These are phyloP conservation scores for Phytophthora colocasiae DNA, from an alignment of 352 stramenopile genomes.

Conservation along the genomic window DNA sequence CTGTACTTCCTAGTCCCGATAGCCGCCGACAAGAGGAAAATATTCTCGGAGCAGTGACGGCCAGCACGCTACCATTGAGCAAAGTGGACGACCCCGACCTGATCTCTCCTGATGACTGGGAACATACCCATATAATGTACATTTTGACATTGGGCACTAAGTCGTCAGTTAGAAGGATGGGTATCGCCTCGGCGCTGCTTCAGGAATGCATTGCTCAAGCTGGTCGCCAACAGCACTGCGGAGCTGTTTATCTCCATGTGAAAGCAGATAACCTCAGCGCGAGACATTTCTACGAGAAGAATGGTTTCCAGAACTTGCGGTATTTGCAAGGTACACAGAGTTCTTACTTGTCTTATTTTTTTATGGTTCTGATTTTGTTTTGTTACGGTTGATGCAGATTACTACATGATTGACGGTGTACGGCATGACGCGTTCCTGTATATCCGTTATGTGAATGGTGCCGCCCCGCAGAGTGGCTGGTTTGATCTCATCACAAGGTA, in stretches of 20 bases:
- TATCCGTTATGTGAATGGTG: slow-evolving; percentile 87
- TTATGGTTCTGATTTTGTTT: slow-evolving; percentile 9
- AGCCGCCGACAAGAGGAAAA: slow-evolving; percentile 29
- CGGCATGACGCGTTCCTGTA: slow-evolving; percentile 88
- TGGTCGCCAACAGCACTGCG: slow-evolving; percentile 74
- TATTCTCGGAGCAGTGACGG: slow-evolving; percentile 92
- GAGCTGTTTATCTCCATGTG: slow-evolving; percentile 97
- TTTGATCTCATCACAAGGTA: slow-evolving; percentile 73
- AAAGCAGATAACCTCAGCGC: slow-evolving; percentile 96
- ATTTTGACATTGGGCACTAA: slow-evolving; percentile 95
- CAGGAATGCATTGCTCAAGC: slow-evolving; percentile 90
- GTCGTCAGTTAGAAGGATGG: slow-evolving; percentile 83
- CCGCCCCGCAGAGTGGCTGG: slow-evolving; percentile 64
- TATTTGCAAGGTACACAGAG: slow-evolving; percentile 85
- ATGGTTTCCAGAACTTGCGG: slow-evolving; percentile 94
- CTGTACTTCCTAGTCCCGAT: slow-evolving; percentile 6
- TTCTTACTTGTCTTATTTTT: not conserved
- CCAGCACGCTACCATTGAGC: slow-evolving; percentile 84
- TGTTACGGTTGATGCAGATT: slow-evolving; percentile 54
- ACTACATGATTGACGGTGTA: slow-evolving; percentile 87
- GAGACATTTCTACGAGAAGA: slow-evolving; percentile 96
- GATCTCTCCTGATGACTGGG: slow-evolving; percentile 59
- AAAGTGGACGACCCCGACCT: slow-evolving; percentile 71
- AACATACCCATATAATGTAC: slow-evolving; percentile 94
- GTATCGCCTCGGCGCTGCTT: slow-evolving; percentile 93